phyloP scores from a whole-genome alignment of 2,329 filamentous ascomycete species.

The Lachnellula subtilissima region DNA sequence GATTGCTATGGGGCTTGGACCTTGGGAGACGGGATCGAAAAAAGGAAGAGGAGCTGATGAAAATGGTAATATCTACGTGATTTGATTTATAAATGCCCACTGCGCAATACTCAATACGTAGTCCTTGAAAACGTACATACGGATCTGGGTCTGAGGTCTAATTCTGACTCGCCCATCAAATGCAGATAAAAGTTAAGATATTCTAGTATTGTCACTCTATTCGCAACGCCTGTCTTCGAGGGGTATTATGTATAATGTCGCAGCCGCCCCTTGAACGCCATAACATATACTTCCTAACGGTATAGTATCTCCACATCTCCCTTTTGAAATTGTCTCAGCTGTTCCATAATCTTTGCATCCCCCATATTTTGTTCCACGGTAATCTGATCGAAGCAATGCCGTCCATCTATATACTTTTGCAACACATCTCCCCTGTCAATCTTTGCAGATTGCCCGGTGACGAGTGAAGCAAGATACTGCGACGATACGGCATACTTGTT shows the following conservation, averaged over 20 bases:
- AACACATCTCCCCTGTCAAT: constrained; percentile 42
- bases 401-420: constrained; percentile 67
- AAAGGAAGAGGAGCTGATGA: neutral
- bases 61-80: too few species aligned
- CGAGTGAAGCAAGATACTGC: constrained; percentile 48
- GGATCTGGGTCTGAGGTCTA: too few species aligned
- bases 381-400: constrained; percentile 76
- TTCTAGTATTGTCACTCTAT: too few species aligned
- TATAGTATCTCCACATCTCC: constrained; percentile 36
- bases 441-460: constrained; percentile 20
- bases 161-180: too few species aligned
- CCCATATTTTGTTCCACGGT: constrained; percentile 69
- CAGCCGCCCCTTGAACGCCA: too few species aligned
- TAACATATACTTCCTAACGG: constrained; percentile 22
- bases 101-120: too few species aligned
- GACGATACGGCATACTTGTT: constrained; percentile 82
- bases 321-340: constrained; percentile 52
- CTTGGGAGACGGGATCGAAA: constrained; percentile 1
- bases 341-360: constrained; percentile 65
- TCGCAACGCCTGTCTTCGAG: too few species aligned
- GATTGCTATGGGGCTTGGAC: constrained; percentile 53
- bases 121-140: too few species aligned
- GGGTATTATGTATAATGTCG: too few species aligned
- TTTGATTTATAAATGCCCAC: too few species aligned
- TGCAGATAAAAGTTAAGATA: too few species aligned